phyloP scores from a whole-genome alignment of 2,329 filamentous ascomycete species.

The Lecanicillium sp. region DNA sequence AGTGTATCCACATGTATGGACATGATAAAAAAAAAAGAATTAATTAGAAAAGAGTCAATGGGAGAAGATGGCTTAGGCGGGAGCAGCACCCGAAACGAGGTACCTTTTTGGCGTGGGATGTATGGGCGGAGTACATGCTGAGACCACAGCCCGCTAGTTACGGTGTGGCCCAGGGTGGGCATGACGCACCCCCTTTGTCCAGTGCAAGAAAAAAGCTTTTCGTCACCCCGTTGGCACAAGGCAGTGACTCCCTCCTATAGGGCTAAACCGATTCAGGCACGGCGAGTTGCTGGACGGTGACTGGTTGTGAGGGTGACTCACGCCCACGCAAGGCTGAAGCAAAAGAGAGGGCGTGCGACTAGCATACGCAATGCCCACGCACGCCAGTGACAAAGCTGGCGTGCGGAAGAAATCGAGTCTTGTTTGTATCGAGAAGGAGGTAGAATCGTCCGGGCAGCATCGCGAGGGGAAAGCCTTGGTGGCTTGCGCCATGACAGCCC shows the following conservation, averaged over 20 bases:
- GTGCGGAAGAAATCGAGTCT: no score
- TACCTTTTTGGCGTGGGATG: background rate
- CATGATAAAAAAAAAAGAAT: background rate
- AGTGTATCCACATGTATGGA: slow-evolving; percentile 1
- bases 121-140: background rate
- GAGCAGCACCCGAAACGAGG: slow-evolving; percentile 5
- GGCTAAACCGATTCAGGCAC: no score
- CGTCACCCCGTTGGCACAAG: background rate
- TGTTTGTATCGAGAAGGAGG: no score
- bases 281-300: background rate
- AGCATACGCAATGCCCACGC: background rate
- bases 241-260: no score
- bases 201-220: background rate
- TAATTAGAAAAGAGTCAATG: background rate
- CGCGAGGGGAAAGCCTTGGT: no score
- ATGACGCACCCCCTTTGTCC: slow-evolving; percentile 3
- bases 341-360: background rate
- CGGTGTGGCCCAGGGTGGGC: no score
- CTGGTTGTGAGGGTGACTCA: slow-evolving; percentile 10
- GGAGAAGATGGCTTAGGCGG: background rate
- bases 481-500: no score
- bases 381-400: slow-evolving; percentile 3
- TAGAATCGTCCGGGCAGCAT: no score
- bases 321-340: slow-evolving; percentile 1
- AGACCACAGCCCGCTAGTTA: background rate